Evolutionary conservation across 1,284 basidiomycete species (phyloP).

Genomic region (Microbotryum intermedium): DNA sequence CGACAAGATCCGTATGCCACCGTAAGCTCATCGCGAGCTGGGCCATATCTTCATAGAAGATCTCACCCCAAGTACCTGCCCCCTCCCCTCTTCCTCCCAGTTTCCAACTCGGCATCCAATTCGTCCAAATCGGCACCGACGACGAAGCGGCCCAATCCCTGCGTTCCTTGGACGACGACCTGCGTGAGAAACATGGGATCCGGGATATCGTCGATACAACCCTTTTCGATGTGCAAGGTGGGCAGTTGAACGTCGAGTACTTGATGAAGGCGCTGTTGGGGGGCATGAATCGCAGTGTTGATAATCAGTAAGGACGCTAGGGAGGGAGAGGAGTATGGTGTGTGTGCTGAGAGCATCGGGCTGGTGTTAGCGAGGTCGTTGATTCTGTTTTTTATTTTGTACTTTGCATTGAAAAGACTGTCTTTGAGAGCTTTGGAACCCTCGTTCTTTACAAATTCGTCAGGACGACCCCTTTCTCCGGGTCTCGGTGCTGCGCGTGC

Average conservation of each 20-base stretch:
- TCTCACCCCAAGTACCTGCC: neutral
- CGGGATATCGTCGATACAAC: slow-evolving; percentile 31
- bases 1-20: neutral
- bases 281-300: slow-evolving; percentile 14
- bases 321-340: too few species aligned
- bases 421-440: too few species aligned
- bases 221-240: slow-evolving; percentile 10
- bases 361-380: too few species aligned
- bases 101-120: slow-evolving; percentile 26
- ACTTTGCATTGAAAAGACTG: too few species aligned
- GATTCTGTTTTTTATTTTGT: too few species aligned
- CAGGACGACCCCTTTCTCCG: too few species aligned
- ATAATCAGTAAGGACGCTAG: neutral
- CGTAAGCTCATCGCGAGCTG: neutral
- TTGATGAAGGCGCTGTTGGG: slow-evolving; percentile 21
- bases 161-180: slow-evolving; percentile 29
- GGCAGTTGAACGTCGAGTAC: slow-evolving; percentile 2
- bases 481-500: too few species aligned
- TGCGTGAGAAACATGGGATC: slow-evolving; percentile 22
- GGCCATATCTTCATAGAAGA: neutral
- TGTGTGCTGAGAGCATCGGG: too few species aligned
- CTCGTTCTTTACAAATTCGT: too few species aligned
- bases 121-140: slow-evolving; percentile 32
- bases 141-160: slow-evolving; percentile 18
- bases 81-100: slow-evolving; percentile 3